Evolutionary conservation across 1,284 basidiomycete species (phyloP).

Genomic region (Microbotryum intermedium): DNA sequence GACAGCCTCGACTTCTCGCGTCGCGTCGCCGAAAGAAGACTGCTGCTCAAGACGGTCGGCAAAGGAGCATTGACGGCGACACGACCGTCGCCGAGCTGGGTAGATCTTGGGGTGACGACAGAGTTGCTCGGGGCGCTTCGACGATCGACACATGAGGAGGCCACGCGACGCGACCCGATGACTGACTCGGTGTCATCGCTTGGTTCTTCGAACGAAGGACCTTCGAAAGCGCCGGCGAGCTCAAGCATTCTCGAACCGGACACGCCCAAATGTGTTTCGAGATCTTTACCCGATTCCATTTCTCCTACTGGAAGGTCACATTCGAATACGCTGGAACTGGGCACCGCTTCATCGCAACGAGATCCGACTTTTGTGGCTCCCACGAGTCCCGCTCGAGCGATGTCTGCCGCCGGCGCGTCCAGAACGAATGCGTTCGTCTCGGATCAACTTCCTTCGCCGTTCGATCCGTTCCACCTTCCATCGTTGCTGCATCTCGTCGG

Average conservation of each 20-base stretch:
- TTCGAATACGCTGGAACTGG: too few relatives aligned
- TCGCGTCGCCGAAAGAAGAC: conserved; percentile 31
- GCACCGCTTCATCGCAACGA: not conserved
- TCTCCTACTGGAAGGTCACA: too few relatives aligned
- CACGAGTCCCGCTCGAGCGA: not conserved
- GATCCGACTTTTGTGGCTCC: not conserved
- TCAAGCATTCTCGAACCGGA: too few relatives aligned
- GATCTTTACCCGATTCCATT: too few relatives aligned
- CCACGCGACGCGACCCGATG: not conserved
- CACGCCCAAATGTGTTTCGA: too few relatives aligned
- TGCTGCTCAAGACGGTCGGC: not conserved
- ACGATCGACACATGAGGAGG: not conserved
- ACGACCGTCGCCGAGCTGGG: not conserved
- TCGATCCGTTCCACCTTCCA: conserved; percentile 26
- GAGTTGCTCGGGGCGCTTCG: not conserved
- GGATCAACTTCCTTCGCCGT: not conserved
- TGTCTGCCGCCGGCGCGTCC: too few relatives aligned
- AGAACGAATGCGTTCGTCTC: not conserved
- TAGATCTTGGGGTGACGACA: not conserved
- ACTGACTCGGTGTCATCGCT: not conserved
- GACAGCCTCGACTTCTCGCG: conserved; percentile 33
- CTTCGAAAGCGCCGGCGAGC: not conserved
- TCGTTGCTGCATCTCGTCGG: conserved; percentile 25
- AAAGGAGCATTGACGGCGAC: not conserved
- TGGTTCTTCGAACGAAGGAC: not conserved